A percentile compares a stretch with the other conserved stretches of the same genome.
Conservation (phyloP, 148 eudicot species). For the Amaranthus hypochondriacus region DNA sequence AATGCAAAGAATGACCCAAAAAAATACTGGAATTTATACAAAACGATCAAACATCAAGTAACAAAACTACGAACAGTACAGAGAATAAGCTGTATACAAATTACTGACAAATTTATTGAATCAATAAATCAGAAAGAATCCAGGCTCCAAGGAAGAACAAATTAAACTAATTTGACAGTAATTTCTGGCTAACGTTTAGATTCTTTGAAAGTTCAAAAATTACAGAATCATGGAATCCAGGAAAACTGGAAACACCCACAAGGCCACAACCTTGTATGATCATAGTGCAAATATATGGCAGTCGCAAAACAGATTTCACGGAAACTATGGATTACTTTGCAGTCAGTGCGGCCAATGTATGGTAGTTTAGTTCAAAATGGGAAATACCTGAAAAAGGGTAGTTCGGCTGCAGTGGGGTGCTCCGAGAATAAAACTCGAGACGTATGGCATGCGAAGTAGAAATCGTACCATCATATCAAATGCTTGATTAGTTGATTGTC, state of each 20-base stretch:
- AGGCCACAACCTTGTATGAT: not conserved
- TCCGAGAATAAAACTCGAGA: too few relatives aligned
- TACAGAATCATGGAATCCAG: slow-evolving; percentile 7
- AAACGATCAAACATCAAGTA: too few relatives aligned
- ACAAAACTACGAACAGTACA: not conserved
- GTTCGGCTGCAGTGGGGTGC: not conserved
- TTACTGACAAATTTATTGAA: not conserved
- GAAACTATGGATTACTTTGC: too few relatives aligned
- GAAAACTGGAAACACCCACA: not conserved
- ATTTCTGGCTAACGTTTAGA: not conserved
- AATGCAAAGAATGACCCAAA: too few relatives aligned
- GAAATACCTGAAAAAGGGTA: not conserved
- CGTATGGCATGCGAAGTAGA: too few relatives aligned
- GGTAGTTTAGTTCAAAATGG: not conserved
- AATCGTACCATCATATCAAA: too few relatives aligned
- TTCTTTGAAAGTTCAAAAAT: not conserved
- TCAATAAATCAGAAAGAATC: not conserved
- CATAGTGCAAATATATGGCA: too few relatives aligned
- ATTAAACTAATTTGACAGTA: not conserved
- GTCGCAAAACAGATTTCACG: too few relatives aligned
- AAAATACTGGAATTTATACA: too few relatives aligned
- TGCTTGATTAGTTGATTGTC: too few relatives aligned
- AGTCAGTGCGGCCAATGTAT: not conserved
- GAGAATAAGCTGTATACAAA: not conserved
- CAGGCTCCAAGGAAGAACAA: not conserved